Base-by-base conservation (phyloP, 257 asterid genomes). In the Salvia miltiorrhiza region DNA sequence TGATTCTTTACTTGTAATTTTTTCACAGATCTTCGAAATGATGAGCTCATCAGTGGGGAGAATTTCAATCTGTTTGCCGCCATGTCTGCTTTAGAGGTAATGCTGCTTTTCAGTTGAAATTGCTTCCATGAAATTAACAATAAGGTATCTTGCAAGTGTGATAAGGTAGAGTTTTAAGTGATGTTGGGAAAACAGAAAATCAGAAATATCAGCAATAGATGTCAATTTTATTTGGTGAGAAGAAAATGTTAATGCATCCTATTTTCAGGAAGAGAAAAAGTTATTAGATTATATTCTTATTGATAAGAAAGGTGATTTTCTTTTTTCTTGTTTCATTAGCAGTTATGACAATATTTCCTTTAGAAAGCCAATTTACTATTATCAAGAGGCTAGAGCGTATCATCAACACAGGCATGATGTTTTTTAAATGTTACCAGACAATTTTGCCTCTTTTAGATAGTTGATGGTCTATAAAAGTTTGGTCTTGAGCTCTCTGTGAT, bases 1-100 rank as follows among this genome's bases (percentile, higher is more conserved):
- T 43, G 61, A 49, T 67, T 67, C 21, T 49, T 67, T 65, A 57
- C 9, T 14, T 73, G 64, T 70, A 52, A 62, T 73, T 71, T 84
- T 68, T 68, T 59, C 53, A 45, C 90, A 94, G 99, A 90, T 87
- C 95, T 94, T 74, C 87, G 50, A 74, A 88, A 73, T 71, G 97
- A 91, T 69, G 97, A 94, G 80, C 95, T 94, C 75, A 89, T 94
- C 71, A 83, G 68, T 65, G 97, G 96, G 63, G 95, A 86, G 19
- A 87, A 86, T 76, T 94, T 94, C 80, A 91, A 94, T 77, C 89
- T 91, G 71, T 91, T 89, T 77, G 97, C 99, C 2, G 99, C 99
- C 82, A 91, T 94, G 99, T 91, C 99, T 52, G 97, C 99, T 16
- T 84, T 94, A 80, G 99, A 94, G 99, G 99, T 94, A 87, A 83